phyloP scores from a whole-genome alignment of 176 grass and related monocot genomes.

The Carex cristatella region DNA sequence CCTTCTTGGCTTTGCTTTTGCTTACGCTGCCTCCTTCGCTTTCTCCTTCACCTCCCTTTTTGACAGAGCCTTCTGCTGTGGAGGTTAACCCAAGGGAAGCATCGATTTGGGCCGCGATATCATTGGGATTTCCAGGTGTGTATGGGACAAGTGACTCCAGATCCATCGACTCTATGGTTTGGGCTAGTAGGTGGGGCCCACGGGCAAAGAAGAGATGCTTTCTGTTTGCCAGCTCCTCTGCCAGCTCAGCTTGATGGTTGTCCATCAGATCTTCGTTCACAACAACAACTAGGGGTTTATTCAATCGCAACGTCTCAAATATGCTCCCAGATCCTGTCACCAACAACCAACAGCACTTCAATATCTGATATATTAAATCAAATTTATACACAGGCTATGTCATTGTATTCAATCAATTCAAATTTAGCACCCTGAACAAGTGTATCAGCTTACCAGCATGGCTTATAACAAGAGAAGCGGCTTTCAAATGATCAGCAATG shows the following conservation, averaged over 20 bases:
- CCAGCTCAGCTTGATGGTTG: constrained; percentile 78
- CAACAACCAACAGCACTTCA: not conserved
- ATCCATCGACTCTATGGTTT: constrained; percentile 52
- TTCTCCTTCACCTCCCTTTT: not conserved
- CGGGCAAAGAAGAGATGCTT: constrained; percentile 60
- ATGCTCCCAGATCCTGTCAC: constrained; percentile 76
- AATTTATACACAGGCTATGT: not conserved
- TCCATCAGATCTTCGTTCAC: constrained; percentile 93
- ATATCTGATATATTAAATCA: not conserved
- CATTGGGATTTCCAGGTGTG: constrained; percentile 39
- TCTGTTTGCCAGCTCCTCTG: constrained; percentile 68
- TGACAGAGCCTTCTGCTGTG: not conserved
- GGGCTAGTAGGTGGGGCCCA: constrained; percentile 34
- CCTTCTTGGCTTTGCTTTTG: constrained; percentile 75
- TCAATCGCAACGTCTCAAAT: constrained; percentile 58
- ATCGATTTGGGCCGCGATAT: constrained; percentile 44
- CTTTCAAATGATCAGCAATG: constrained; percentile 60
- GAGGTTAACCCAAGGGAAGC: not conserved
- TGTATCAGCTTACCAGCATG: constrained; percentile 53
- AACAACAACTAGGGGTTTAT: constrained; percentile 65
- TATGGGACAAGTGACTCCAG: constrained; percentile 43
- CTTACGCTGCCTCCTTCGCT: constrained; percentile 24
- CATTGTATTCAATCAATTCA: not conserved
- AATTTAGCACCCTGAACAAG: not conserved
- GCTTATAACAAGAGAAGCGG: constrained; percentile 72